Evolutionary conservation across 257 asterid species (phyloP).

Genomic region (Gentiana straminea): DNA sequence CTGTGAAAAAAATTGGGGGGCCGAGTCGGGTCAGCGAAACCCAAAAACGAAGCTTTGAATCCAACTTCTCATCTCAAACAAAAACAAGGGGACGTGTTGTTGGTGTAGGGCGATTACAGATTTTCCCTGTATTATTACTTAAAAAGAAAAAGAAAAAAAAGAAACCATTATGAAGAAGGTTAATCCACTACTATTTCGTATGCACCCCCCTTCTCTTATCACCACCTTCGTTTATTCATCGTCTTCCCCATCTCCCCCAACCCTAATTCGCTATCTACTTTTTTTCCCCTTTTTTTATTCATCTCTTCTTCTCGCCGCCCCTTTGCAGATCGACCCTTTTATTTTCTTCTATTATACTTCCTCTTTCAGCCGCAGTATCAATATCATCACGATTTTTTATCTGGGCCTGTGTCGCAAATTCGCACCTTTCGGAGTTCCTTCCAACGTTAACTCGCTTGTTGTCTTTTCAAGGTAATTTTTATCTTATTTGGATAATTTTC

Average conservation of each 20-base stretch:
- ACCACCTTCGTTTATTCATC: no score
- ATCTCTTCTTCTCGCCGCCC: conserved; percentile 22
- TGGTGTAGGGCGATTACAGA: conserved; percentile 1
- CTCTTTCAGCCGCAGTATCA: conserved; percentile 4
- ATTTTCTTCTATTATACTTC: no score
- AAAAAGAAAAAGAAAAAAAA: conserved; percentile 35
- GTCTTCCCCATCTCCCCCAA: conserved; percentile 5
- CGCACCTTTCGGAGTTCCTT: conserved; percentile 6
- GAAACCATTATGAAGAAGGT: conserved; percentile 49
- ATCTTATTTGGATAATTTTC: no score
- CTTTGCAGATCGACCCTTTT: background rate
- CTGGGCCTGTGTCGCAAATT: background rate
- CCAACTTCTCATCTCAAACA: conserved; percentile 14
- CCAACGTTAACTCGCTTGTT: conserved; percentile 12
- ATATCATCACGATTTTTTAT: conserved; percentile 20
- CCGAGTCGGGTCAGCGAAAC: conserved; percentile 30
- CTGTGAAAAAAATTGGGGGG: conserved; percentile 15
- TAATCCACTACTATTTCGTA: background rate
- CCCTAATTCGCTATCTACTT: conserved; percentile 33
- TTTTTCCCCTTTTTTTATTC: background rate
- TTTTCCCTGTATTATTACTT: background rate
- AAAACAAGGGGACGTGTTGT: conserved; percentile 8
- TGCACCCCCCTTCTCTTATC: background rate
- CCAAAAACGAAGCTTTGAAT: conserved; percentile 6
- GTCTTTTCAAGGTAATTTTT: no score